Conservation (phyloP, 345 rosid species). For the Gossypium thurberi region DNA sequence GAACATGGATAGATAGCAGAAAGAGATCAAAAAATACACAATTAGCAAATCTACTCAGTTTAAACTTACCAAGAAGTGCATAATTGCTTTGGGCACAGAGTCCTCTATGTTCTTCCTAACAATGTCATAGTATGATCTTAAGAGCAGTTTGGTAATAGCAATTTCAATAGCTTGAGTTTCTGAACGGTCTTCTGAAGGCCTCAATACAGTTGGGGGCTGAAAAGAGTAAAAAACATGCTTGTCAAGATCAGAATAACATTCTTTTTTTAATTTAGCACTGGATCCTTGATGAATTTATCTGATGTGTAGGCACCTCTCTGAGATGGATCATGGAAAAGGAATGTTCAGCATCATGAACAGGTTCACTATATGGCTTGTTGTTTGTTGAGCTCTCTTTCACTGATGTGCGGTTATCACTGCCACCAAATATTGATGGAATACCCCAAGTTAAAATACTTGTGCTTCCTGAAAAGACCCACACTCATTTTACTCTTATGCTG, state of each 20-base stretch:
- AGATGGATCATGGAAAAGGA: slow-evolving; percentile 67
- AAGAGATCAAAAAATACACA: not conserved
- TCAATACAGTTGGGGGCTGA: slow-evolving; percentile 82
- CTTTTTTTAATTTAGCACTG: not conserved
- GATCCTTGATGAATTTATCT: slow-evolving; percentile 11
- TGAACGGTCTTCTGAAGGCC: slow-evolving; percentile 68
- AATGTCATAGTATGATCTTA: slow-evolving; percentile 87
- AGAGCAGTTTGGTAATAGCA: slow-evolving; percentile 65
- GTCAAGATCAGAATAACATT: slow-evolving; percentile 8
- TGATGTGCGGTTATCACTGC: slow-evolving; percentile 43
- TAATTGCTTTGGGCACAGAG: slow-evolving; percentile 80
- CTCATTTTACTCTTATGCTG: not conserved
- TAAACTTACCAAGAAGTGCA: slow-evolving; percentile 81
- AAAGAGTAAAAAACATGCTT: slow-evolving; percentile 17
- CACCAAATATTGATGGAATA: slow-evolving; percentile 81
- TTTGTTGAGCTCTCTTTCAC: slow-evolving; percentile 47
- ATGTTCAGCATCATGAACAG: slow-evolving; percentile 45
- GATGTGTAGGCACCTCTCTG: slow-evolving; percentile 49
- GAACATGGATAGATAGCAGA: not conserved
- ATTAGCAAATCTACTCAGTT: not conserved
- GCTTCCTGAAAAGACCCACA: slow-evolving; percentile 25
- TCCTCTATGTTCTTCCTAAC: slow-evolving; percentile 91
- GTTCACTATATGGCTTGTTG: slow-evolving; percentile 45
- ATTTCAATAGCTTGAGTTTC: slow-evolving; percentile 80
- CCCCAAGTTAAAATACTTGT: slow-evolving; percentile 71